Evolutionary conservation across 169 alveolate genomes (phyloP), one percentile per base, ranked within the genome.

Genomic region (Eimeria falciformis): DNA sequence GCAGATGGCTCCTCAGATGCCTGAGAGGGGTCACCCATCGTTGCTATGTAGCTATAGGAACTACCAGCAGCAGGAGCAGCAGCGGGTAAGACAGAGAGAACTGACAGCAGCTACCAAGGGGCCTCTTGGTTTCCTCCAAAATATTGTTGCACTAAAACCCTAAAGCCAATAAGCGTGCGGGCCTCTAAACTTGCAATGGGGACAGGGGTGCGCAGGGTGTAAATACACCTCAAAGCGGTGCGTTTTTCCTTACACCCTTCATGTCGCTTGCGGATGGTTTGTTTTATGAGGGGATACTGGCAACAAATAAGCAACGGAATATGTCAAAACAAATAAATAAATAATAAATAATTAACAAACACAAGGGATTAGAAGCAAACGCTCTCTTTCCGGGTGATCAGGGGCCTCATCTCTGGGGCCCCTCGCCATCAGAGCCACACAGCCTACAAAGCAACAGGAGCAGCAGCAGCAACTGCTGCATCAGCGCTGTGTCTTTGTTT

Each of bases 171-270:
- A n/a, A n/a, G n/a, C n/a, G n/a, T n/a, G n/a, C n/a, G n/a, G n/a
- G n/a, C n/a, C n/a, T n/a, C n/a, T n/a, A n/a, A n/a, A n/a, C n/a
- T n/a, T n/a, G n/a, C n/a, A n/a, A n/a, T n/a, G n/a, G n/a, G n/a
- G n/a, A n/a, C n/a, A 3, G 4, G 27, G 77, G 77, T 66, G 77
- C 77, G 43, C 40, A 45, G 3, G 77, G 77, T 66, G 77, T 66
- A 66, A 9, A 66, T 66, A 66, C 77, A 23, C 77, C 77, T 66
- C 77, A 66, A 66, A 4, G 77, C 77, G 77, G 77, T 66, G 77
- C 77, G 27, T 37, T n/a, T n/a, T n/a, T n/a, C n/a, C 77, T 21
- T n/a, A 9, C 58, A 47, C 58, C 14, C 58, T 9, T 6, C 58
- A 14, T 21, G 43, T 3, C 12, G 77, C 43, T 66, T 14, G 43